Evolutionary conservation across 176 grass and related monocot genomes (phyloP).

Genomic region (Eragrostis nindensis): DNA sequence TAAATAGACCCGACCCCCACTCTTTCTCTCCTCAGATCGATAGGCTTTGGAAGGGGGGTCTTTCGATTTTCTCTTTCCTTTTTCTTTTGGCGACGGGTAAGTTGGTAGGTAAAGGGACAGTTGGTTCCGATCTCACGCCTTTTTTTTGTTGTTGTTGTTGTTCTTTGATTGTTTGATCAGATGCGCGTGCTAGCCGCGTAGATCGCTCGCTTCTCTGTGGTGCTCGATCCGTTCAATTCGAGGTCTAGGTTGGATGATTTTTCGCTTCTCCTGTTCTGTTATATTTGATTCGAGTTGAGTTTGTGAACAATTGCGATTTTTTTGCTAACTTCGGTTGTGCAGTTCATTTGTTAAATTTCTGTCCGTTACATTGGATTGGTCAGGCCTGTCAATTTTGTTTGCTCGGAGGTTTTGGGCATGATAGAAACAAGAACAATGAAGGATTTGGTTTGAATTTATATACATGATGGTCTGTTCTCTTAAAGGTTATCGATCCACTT

Average conservation of each 20-base stretch:
- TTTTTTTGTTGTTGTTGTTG: neutral
- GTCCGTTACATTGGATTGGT: too few relatives aligned
- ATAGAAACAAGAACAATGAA: too few relatives aligned
- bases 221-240: neutral
- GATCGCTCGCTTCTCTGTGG: neutral
- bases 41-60: neutral
- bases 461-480: too few relatives aligned
- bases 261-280: too few relatives aligned
- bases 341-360: neutral
- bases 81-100: neutral
- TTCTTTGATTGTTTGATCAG: neutral
- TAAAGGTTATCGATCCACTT: too few relatives aligned
- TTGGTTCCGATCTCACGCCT: neutral
- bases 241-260: neutral
- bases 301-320: neutral
- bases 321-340: neutral
- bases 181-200: neutral
- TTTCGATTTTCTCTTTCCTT: too few relatives aligned
- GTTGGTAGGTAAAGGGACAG: neutral
- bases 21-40: neutral
- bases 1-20: neutral
- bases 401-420: too few relatives aligned
- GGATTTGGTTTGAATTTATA: too few relatives aligned
- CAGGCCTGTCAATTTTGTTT: too few relatives aligned
- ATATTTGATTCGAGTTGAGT: too few relatives aligned